These are phyloP conservation scores for Boletellus emodensis DNA, from an alignment of 768 basidiomycete species.

Conservation along the genomic window DNA sequence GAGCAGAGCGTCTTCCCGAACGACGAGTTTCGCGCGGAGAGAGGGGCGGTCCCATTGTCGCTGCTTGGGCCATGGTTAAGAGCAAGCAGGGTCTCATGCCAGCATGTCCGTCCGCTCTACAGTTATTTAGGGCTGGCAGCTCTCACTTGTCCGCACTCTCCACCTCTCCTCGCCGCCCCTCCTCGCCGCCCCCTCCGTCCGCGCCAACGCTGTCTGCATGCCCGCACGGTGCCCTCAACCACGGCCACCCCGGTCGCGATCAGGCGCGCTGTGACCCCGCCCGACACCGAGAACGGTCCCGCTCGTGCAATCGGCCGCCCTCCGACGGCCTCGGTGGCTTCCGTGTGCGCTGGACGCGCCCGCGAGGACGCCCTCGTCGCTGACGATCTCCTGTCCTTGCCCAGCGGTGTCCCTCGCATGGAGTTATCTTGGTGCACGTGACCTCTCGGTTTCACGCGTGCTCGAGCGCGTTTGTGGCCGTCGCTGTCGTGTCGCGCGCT, in stretches of 20 bases:
- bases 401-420: constrained; percentile 9
- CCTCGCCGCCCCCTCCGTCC: not conserved
- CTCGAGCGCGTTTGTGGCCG: constrained; percentile 1
- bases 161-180: not conserved
- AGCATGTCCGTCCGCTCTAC: constrained; percentile 8
- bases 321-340: not conserved
- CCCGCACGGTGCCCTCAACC: not conserved
- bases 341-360: constrained; percentile 5
- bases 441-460: constrained; percentile 11
- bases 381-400: constrained; percentile 11
- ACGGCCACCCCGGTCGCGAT: constrained; percentile 15
- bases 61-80: constrained; percentile 55
- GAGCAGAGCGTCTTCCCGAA: constrained; percentile 69
- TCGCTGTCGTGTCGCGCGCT: constrained; percentile 5
- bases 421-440: constrained; percentile 27
- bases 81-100: constrained; percentile 7
- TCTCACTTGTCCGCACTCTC: constrained; percentile 6
- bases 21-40: constrained; percentile 76
- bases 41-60: constrained; percentile 72
- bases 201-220: not conserved
- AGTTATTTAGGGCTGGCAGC: constrained; percentile 38
- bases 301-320: constrained; percentile 1
- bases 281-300: not conserved
- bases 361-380: not conserved
- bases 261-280: constrained; percentile 5